A percentile compares a stretch with the other conserved stretches of the same genome.
These are phyloP conservation scores for Marsdenia floribunda DNA, from an alignment of 257 asterid species.

Conservation along the genomic window DNA sequence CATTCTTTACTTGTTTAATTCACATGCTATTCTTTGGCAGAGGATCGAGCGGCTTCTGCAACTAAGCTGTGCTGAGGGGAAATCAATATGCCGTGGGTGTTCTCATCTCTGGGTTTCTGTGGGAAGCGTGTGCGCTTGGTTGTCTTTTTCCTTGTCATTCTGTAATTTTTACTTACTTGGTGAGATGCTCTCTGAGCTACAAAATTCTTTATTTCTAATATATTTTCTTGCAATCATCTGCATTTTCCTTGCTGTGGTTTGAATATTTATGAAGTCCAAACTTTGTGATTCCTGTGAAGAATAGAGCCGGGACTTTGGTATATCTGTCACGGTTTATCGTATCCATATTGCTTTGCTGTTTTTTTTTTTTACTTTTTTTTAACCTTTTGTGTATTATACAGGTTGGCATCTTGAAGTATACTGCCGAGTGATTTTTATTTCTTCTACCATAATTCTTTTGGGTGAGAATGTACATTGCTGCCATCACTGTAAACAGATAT, in stretches of 20 bases:
- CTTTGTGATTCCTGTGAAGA: background rate
- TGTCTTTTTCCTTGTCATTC: conserved; percentile 65
- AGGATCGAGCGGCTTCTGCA: conserved; percentile 21
- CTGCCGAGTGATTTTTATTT: background rate
- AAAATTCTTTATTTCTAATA: background rate
- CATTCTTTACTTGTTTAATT: conserved; percentile 1
- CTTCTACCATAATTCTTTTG: conserved; percentile 22
- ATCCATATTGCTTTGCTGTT: background rate
- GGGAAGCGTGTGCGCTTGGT: conserved; percentile 58
- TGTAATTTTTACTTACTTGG: conserved; percentile 44
- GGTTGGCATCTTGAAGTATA: conserved; percentile 15
- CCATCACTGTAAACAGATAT: conserved; percentile 31
- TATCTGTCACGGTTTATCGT: too few species aligned
- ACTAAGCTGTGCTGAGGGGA: conserved; percentile 26
- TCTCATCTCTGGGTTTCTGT: conserved; percentile 41
- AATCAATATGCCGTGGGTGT: conserved; percentile 72
- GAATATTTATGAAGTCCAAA: background rate
- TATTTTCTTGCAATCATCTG: background rate
- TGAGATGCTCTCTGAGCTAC: conserved; percentile 28
- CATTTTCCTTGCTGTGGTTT: background rate
- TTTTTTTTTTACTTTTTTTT: too few species aligned
- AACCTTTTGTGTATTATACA: conserved; percentile 10
- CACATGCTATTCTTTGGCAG: conserved; percentile 14
- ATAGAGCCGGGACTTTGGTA: background rate
- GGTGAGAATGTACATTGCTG: conserved; percentile 79